Evolutionary conservation across 2,329 filamentous ascomycete species (phyloP), one percentile per base, ranked within the genome.

Genomic region (Pseudopithomyces maydicus): DNA sequence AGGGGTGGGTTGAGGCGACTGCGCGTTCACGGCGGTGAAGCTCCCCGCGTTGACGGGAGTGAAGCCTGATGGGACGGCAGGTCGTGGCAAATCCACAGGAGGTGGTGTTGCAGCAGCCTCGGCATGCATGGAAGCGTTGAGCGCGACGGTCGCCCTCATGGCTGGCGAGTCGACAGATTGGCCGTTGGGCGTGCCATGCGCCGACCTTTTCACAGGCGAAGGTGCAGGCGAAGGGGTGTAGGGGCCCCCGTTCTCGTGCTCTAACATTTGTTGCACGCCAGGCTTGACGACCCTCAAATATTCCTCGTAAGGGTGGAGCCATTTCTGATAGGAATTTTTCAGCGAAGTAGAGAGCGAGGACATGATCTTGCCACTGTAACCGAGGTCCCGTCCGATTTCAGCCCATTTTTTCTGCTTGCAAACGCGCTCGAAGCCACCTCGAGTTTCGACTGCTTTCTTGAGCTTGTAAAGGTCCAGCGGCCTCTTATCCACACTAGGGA

Each of bases 301-400:
- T 61, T 98, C 92, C 76, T 99, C 95, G 68, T 98, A 99, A 0
- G 95, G 95, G 71, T 92, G 91, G 3, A 99, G 87, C 91, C 95
- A 99, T 78, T 94, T 89, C 74, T 97, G 92, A 69, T 96, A 99
- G 0, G 95, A 98, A 76, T 99, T 99, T 76, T 98, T 99, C 41
- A 99, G 84, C 5, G 95, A 98, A 0, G 95, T 99, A 6, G 95
- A 99, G 45, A 99, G 81, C 8, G 95, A 98, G 2, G 94, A 98
- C 95, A 99, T 99, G 62, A 99, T 99, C 81, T 99, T 99, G 73
- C 95, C 95, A 72, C 94, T 98, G 78, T 99, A 99, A 53, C 95
- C 95, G 46, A 99, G 80, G 74, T 98, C 95, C 70, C 95, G 88
- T 33, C 95, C 95, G 67, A 99, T 98, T 76, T 99, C 95, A 15